Percentiles rank a stretch among this genome's conserved stretches.
These are phyloP conservation scores for Guillardia theta DNA, from an alignment of 78 protist species.

Conservation along the genomic window DNA sequence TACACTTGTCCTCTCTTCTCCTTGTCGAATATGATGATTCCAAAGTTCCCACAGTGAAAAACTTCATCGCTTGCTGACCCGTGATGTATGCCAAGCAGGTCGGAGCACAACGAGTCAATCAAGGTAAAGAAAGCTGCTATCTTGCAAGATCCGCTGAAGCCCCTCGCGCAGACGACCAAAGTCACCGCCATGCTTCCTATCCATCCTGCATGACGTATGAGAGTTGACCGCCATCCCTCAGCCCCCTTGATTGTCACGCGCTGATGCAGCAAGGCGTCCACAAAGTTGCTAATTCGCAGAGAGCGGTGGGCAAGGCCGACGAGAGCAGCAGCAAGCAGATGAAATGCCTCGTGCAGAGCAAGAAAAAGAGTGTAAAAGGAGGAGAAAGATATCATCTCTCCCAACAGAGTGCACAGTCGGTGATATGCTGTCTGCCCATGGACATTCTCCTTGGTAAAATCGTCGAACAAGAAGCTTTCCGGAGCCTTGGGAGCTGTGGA, in stretches of 20 bases:
- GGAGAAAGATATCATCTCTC: neutral
- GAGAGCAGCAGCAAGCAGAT: neutral
- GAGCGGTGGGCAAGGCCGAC: neutral
- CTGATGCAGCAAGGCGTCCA: neutral
- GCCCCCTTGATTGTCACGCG: neutral
- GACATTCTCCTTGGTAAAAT: no score
- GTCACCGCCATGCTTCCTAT: neutral
- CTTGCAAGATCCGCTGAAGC: neutral
- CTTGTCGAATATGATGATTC: neutral
- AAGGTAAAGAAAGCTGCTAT: neutral
- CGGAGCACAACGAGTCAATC: neutral
- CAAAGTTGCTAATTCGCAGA: neutral
- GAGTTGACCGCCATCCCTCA: neutral
- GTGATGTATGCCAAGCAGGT: neutral
- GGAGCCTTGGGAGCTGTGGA: no score
- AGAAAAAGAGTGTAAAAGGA: neutral
- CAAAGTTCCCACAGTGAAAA: slow-evolving; percentile 40
- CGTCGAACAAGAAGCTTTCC: no score
- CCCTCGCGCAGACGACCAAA: neutral
- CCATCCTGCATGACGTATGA: neutral
- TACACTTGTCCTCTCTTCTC: neutral
- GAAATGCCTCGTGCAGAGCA: neutral
- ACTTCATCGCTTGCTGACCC: neutral
- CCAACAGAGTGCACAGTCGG: no score
- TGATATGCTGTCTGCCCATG: no score